Base-by-base conservation (phyloP, 108 stramenopile species). In the Skeletonema grethae region DNA sequence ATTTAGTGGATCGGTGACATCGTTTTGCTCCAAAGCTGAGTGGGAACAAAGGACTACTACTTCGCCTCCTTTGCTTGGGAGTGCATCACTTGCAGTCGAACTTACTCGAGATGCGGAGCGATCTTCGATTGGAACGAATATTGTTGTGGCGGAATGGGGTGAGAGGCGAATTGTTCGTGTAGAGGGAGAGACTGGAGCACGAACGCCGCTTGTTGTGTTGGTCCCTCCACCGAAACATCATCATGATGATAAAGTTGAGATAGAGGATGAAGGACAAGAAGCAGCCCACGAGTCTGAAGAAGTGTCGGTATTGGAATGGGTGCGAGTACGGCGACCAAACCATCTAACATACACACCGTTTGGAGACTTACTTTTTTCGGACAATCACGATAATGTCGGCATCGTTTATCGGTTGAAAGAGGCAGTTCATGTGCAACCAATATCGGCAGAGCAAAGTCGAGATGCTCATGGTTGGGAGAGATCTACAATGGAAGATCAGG, bases 121-220 rank as follows among this genome's bases (percentile, higher is more conserved):
- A 28, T 29, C 76, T 10, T 72, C 70, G 45, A 43, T 45, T 18
- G 82, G 71, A 16, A 75, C 67, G 46, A 69, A 64, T 43, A 28
- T 90, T 10, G 36, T 84, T 22, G 82, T 93, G 32, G 84, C 85
- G 0, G 92, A 93, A 71, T 88, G 85, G 84, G 92, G 92, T 25
- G 92, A 93, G 61, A 76, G 76, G 56, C 77, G 92, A 13, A 87
- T 93, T 57, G 70, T 87, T 18, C 79, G 92, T 48, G 59, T 93
- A 32, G 92, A 93, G 64, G 75, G 60, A 24, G 79, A 85, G 32
- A 86, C 70, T 46, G 92, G 92, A 4, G 92, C 92, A 13, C 81
- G 92, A 16, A 93, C 88, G 7, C 92, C 92, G 16, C 61, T 93
- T 56, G 72, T 86, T 7, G 61, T 83, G 11, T 62, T 80, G 72